Evolutionary conservation across 2,329 filamentous ascomycete genomes (phyloP), one percentile per base, ranked within the genome.

Genomic region (Arthrobotrys entomopaga): DNA sequence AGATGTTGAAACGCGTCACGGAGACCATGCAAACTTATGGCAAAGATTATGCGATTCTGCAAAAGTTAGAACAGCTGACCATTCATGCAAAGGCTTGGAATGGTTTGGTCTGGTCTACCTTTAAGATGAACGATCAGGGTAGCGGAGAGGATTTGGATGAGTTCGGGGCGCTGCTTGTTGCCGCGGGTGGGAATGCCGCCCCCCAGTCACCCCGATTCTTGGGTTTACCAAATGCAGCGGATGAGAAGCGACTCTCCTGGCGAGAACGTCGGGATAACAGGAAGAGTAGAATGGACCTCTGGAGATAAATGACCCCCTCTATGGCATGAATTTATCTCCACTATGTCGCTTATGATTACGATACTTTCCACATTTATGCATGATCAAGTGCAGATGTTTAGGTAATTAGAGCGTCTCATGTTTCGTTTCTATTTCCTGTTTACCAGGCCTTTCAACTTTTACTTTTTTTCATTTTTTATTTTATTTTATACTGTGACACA

Each of bases 1-100:
- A 96, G 77, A 86, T 89, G 10, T 87, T 97, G 4, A 85, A 93
- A 10, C 80, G 79, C 13, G 84, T 94, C 5, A 87, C 89, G 0
- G 67, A 73, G 42, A 73, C 60, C 2, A 73, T 73, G 67, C 67
- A 73, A 24, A 90, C 90, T 6, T 65, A 74, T 46, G 70, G 63
- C 16, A 66, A 64, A 29, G 64, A 69, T 43, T 74, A 58, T 24
- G 19, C 57, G 20, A 59, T 67, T 13, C 50, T 74, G 1, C 64
- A 53, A 48, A 26, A 46, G 22, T 42, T 74, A 7, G 70, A 72
- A 24, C 53, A 26, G 20, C 43, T 77, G n/a, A 76, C 71, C 16
- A 76, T 77, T 26, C 71, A 77, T 49, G 65, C 71, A 46, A 77
- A 77, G 38, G 63, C 65, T 15, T 69, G 69, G 67, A 70, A 71